Conservation (phyloP, 2,329 filamentous ascomycete genomes). For the Fusarium brevicatenulatum region DNA sequence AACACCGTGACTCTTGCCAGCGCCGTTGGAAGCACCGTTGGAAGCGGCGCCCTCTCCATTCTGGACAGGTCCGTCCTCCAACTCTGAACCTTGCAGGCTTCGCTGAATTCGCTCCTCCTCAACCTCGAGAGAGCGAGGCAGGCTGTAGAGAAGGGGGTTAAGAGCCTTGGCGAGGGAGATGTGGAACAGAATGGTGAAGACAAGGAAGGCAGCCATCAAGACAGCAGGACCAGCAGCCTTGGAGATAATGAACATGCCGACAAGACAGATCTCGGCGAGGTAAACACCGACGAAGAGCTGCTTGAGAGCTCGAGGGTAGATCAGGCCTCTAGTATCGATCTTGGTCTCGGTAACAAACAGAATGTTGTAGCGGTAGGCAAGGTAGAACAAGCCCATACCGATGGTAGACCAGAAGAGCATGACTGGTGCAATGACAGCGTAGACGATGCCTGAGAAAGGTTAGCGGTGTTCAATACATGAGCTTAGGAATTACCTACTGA, state of each 20-base stretch:
- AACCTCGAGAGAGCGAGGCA: conserved; percentile 70
- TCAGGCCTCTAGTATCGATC: conserved; percentile 88
- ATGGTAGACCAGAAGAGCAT: conserved; percentile 83
- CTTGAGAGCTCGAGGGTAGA: conserved; percentile 88
- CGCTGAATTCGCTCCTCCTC: conserved; percentile 54
- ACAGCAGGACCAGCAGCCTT: conserved; percentile 74
- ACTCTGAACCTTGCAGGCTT: conserved; percentile 43
- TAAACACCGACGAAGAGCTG: conserved; percentile 87
- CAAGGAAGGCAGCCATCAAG: conserved; percentile 77
- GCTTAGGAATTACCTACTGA: conserved; percentile 57
- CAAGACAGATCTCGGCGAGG: conserved; percentile 79
- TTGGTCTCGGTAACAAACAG: conserved; percentile 81
- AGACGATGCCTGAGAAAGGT: conserved; percentile 68
- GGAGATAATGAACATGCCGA: conserved; percentile 82
- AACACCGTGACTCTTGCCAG: conserved; percentile 35
- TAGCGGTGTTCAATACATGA: conserved; percentile 14
- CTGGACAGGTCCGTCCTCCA: conserved; percentile 34
- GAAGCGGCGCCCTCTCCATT: conserved; percentile 22
- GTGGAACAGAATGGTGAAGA: conserved; percentile 83
- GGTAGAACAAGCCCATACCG: conserved; percentile 81
- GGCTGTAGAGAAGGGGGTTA: conserved; percentile 74
- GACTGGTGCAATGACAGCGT: conserved; percentile 84
- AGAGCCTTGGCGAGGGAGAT: conserved; percentile 76
- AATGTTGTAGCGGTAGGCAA: conserved; percentile 87
- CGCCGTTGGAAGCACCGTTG: conserved; percentile 27